Evolutionary conservation across 495 filamentous ascomycete genomes (phyloP), one percentile per base, ranked within the genome.

Genomic region (Endocarpon pusillum): DNA sequence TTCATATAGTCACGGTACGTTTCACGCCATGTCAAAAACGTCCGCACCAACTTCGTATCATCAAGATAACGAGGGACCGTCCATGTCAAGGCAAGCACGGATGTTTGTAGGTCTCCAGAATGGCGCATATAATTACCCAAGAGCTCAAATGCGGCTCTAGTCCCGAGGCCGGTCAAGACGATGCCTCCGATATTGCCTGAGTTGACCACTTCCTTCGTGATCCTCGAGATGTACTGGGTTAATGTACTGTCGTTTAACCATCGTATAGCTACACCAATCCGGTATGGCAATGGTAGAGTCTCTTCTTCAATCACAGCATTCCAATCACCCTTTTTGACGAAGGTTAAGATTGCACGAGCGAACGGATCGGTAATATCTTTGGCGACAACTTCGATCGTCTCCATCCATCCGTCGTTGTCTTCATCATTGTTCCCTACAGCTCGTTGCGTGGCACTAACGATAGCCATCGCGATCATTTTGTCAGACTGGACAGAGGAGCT

Each of bases 321-420:
- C 89, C 89, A 96, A 49, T 91, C 71, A 5, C 83, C 83, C 16
- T 78, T 84, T 32, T 81, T 75, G 33, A 94, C 83, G 34, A 84
- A 74, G n/a, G 81, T 75, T n/a, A 93, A 78, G 35, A 97, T 78
- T 0, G 86, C 85, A 33, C 85, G 74, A 7, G 89, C 69, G 46
- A 93, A 94, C 0, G 85, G 82, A 43, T 97, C 89, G 0, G 66
- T 64, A 9, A 77, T 62, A 37, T 76, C 69, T 26, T 69, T 67
- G 18, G 67, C 67, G 48, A 82, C 75, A 40, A 73, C 72, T 0
- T 61, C 53, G 33, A 69, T 61, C 4, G 62, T 63, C 19, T 67
- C 54, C 14, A 59, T 64, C 57, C 65, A 57, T 23, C 67, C 69
- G 23, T 66, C 62, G 11, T 62, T 48, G 29, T 69, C 65, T 16